Evolutionary conservation across 2,329 filamentous ascomycete species (phyloP), one percentile per base, ranked within the genome.

Genomic region (Apiospora arundinis): DNA sequence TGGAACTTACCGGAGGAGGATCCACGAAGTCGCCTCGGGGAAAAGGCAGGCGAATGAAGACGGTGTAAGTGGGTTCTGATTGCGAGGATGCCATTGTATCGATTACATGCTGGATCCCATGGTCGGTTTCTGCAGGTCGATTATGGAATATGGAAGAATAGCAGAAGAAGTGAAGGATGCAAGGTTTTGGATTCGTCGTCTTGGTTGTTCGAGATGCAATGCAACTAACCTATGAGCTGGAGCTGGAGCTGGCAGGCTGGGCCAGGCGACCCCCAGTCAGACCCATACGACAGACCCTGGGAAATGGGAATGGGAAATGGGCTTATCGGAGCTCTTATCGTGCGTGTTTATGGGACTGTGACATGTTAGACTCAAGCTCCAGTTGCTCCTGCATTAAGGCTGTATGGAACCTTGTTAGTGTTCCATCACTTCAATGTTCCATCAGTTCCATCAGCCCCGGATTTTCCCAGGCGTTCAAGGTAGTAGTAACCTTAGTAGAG

Each of bases 31-130:
- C 91, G 52, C 93, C 92, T 71, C 96, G 90, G 46, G 92, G 90
- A 78, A 97, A 97, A 32, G 96, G 96, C n/a, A 98, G 88, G 74
- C 95, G 89, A 74, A 99, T 90, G 78, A 97, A 93, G 72, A 97
- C 91, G 18, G 93, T 97, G 80, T 90, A 91, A 46, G 81, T 85
- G 60, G 88, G 86, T 70, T 90, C 87, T 83, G 89, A 65, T 28
- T 76, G 74, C 70, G 72, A 69, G 69, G 76, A 77, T 45, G 77
- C 75, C 76, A 79, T 76, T 74, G 66, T 63, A 63, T 63, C 56
- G 56, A 40, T 67, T 67, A 67, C 65, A 67, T 67, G 40, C 65
- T 67, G 40, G 25, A 28, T 67, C 42, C 44, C 44, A 25, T 46
- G 14, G 40, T 4, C 12, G 40, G 21, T 16, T 40, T 63, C 28